A percentile compares a stretch with the other conserved stretches of the same genome.
phyloP scores from a whole-genome alignment of 2,329 filamentous ascomycete species.

The Chrysosporium queenslandicum region DNA sequence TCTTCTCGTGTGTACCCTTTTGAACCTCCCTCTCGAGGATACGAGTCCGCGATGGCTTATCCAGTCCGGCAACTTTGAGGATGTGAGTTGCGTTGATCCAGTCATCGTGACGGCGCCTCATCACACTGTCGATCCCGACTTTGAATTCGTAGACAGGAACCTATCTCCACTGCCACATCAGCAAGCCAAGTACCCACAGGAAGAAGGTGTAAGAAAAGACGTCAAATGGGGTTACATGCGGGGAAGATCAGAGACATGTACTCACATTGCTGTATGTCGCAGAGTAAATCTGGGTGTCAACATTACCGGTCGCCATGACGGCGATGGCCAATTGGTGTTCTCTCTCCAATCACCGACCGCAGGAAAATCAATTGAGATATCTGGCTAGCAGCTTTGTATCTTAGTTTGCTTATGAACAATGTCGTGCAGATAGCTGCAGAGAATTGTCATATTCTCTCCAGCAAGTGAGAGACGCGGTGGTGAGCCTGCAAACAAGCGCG shows the following conservation, averaged over 20 bases:
- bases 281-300: conserved; percentile 47
- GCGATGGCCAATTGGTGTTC: neutral
- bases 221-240: too few relatives aligned
- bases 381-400: too few relatives aligned
- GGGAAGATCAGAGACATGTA: conserved; percentile 11
- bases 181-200: too few relatives aligned
- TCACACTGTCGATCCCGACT: conserved; percentile 81
- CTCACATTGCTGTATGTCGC: conserved; percentile 56
- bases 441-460: neutral
- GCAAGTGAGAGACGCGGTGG: neutral
- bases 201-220: too few relatives aligned
- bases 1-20: conserved; percentile 92
- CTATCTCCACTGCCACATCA: too few relatives aligned
- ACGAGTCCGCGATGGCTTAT: conserved; percentile 88
- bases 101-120: conserved; percentile 84
- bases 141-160: conserved; percentile 93
- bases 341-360: neutral
- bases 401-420: neutral
- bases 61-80: conserved; percentile 89
- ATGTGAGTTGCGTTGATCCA: conserved; percentile 99
- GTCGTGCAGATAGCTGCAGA: neutral
- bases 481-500: conserved; percentile 5
- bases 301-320: neutral
- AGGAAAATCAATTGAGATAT: neutral
- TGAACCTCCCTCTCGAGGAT: conserved; percentile 96